phyloP scores from a whole-genome alignment of 1,284 basidiomycete species.

The Gastroboletus turbinatus region DNA sequence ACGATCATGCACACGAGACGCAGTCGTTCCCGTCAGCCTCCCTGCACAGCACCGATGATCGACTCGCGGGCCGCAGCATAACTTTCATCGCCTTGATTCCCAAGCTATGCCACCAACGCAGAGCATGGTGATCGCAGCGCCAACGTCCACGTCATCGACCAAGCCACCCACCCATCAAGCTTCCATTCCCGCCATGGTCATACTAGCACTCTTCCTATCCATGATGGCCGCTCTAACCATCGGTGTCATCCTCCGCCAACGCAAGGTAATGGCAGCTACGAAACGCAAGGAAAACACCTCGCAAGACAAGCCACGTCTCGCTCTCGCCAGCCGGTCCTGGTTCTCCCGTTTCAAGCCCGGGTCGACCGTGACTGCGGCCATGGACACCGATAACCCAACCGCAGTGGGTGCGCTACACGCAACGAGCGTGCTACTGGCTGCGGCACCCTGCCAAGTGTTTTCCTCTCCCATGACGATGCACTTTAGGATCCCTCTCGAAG shows the following conservation, averaged over 20 bases:
- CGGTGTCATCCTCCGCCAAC: constrained; percentile 23
- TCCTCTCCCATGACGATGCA: constrained; percentile 23
- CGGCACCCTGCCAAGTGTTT: constrained; percentile 25
- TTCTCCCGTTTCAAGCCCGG: neutral
- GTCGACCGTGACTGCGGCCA: neutral
- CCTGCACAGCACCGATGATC: neutral
- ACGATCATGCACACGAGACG: neutral
- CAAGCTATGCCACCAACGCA: constrained; percentile 22
- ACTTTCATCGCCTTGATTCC: neutral
- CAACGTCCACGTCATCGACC: neutral
- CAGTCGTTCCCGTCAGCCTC: constrained; percentile 16
- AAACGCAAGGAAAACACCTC: neutral
- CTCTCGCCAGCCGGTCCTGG: neutral
- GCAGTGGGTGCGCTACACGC: constrained; percentile 26
- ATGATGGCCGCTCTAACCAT: constrained; percentile 20
- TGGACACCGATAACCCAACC: constrained; percentile 3
- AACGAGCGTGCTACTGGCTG: constrained; percentile 23
- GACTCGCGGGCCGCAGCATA: neutral
- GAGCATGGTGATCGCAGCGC: constrained; percentile 1
- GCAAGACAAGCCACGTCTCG: neutral
- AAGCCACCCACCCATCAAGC: constrained; percentile 1
- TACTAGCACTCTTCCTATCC: constrained; percentile 15
- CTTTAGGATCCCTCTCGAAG: constrained; percentile 15
- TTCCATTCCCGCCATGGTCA: constrained; percentile 26
- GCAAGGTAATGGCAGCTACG: constrained; percentile 1